A percentile compares a stretch with the other conserved stretches of the same genome.
Evolutionary conservation across 352 stramenopile genomes (phyloP).

Genomic region (Saprolegnia diclina): DNA sequence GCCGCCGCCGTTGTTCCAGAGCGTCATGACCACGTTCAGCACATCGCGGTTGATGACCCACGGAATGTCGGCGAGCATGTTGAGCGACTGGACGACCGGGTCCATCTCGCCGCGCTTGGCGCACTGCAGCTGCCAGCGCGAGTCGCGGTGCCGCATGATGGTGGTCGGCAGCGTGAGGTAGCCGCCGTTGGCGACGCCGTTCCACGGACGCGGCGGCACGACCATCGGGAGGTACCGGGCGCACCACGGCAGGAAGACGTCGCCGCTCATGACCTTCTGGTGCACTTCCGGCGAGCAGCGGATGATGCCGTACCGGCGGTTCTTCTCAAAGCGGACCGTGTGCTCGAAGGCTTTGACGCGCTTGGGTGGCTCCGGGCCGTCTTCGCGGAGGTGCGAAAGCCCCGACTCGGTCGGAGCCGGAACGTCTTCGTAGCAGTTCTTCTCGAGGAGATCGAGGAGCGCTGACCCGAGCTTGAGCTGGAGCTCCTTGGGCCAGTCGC

Average conservation of each 20-base stretch:
- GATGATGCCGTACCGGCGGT: conserved; percentile 72
- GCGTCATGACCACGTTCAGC: conserved; percentile 84
- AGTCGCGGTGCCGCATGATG: conserved; percentile 89
- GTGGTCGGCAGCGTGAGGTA: conserved; percentile 91
- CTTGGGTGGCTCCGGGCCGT: conserved; percentile 33
- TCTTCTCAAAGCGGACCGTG: conserved; percentile 74
- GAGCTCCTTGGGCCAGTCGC: conserved; percentile 80
- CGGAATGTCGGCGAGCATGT: conserved; percentile 87
- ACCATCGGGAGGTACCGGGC: conserved; percentile 94
- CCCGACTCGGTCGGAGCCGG: conserved; percentile 30
- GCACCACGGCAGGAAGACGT: conserved; percentile 69
- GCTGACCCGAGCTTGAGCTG: conserved; percentile 87
- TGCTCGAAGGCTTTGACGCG: conserved; percentile 49
- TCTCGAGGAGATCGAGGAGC: conserved; percentile 71
- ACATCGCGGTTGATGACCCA: conserved; percentile 96
- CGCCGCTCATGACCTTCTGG: conserved; percentile 44
- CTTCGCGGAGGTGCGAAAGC: conserved; percentile 35
- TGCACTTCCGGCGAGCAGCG: conserved; percentile 40
- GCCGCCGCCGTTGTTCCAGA: conserved; percentile 87
- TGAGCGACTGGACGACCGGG: conserved; percentile 86
- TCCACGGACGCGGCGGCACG: conserved; percentile 91
- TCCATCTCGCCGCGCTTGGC: conserved; percentile 81
- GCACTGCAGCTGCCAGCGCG: conserved; percentile 82
- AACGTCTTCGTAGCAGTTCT: conserved; percentile 58
- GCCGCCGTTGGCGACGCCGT: conserved; percentile 80